These are phyloP conservation scores for Bisporella sp. DNA, from an alignment of 2,329 filamentous ascomycete species.

Conservation along the genomic window DNA sequence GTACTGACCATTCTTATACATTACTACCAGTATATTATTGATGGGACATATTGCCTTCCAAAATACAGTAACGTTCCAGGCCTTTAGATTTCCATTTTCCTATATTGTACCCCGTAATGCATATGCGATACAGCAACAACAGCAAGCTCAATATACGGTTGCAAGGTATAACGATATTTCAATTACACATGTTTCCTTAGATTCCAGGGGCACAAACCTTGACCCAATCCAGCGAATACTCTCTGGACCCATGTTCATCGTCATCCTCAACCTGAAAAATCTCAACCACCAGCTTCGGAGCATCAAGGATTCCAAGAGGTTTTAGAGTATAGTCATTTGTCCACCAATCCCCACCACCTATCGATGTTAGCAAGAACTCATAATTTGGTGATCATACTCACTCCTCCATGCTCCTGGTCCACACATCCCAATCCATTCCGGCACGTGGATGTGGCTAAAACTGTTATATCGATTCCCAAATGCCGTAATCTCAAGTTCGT, in stretches of 20 bases:
- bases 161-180: too few species aligned
- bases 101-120: too few species aligned
- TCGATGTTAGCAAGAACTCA: background rate
- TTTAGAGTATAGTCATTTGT: slow-evolving; percentile 16
- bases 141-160: too few species aligned
- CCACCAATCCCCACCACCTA: slow-evolving; percentile 17
- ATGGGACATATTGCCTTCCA: too few species aligned
- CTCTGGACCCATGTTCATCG: background rate
- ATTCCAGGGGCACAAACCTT: too few species aligned
- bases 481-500: slow-evolving; percentile 17
- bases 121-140: too few species aligned
- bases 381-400: slow-evolving; percentile 5
- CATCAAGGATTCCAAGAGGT: slow-evolving; percentile 13
- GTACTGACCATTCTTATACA: too few species aligned
- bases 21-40: too few species aligned
- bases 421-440: slow-evolving; percentile 16
- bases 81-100: too few species aligned
- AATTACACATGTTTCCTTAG: too few species aligned
- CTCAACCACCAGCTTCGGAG: slow-evolving; percentile 4
- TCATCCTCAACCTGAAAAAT: background rate
- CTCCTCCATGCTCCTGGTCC: slow-evolving; percentile 19
- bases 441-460: slow-evolving; percentile 23
- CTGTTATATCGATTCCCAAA: slow-evolving; percentile 25
- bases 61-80: too few species aligned
- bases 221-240: too few species aligned